These are phyloP conservation scores for Cryptococcus sp. DNA, from an alignment of 1,284 basidiomycete species.

Conservation along the genomic window DNA sequence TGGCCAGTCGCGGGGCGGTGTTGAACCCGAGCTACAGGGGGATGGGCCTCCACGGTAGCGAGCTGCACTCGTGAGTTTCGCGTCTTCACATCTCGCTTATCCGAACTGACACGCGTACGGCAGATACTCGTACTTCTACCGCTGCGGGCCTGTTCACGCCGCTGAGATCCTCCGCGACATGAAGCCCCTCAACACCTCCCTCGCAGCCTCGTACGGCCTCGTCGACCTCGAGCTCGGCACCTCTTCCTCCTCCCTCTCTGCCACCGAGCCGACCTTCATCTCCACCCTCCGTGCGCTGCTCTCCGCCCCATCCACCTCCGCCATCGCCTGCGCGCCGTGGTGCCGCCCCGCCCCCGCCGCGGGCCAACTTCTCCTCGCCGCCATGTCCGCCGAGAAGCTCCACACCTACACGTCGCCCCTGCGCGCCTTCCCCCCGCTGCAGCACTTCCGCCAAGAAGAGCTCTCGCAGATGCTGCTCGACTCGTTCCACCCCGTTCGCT, in stretches of 20 bases:
- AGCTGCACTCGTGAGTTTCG: conserved; percentile 49
- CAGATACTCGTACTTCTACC: conserved; percentile 46
- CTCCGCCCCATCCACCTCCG: conserved; percentile 4
- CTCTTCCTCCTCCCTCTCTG: conserved; percentile 14
- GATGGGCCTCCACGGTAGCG: conserved; percentile 52
- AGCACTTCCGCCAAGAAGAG: conserved; percentile 49
- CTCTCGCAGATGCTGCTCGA: conserved; percentile 53
- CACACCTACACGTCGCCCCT: conserved; percentile 26
- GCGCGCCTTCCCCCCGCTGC: conserved; percentile 32
- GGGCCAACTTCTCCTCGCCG: conserved; percentile 11
- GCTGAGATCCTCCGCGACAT: conserved; percentile 46
- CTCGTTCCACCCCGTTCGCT: conserved; percentile 50
- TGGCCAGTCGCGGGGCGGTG: conserved; percentile 47
- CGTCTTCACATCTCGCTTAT: not conserved
- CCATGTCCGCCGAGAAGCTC: conserved; percentile 39
- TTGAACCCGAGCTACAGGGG: conserved; percentile 53
- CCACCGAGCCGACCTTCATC: conserved; percentile 22
- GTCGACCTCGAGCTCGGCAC: conserved; percentile 40
- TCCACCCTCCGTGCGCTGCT: conserved; percentile 26
- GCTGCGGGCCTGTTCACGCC: conserved; percentile 44
- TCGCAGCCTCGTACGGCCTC: conserved; percentile 36
- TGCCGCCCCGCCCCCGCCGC: not conserved
- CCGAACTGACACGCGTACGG: not conserved
- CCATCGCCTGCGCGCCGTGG: conserved; percentile 26
- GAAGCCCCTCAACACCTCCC: conserved; percentile 48